Base-by-base conservation (phyloP, 768 basidiomycete genomes). In the Suillus ampliporus region DNA sequence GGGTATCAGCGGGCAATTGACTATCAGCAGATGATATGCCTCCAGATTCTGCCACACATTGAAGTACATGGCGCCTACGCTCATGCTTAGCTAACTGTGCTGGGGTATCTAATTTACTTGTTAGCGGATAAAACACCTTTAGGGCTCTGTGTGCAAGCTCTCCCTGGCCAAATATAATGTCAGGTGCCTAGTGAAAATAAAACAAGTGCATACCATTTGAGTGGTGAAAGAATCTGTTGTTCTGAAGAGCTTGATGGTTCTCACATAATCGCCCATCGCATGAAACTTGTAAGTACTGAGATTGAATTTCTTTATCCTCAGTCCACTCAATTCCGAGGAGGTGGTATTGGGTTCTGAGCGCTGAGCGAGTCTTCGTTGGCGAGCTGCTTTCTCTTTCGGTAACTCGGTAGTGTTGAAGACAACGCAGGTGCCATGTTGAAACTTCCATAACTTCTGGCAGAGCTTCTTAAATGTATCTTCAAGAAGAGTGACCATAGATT, bases 341-440 rank as follows among this genome's bases (percentile, higher is more conserved):
- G 34, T 35, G 34, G 34, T 35, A 7, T 4, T 35, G n/a, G n/a
- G n/a, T 7, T 35, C 34, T 1, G 34, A 10, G 4, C 6, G 34
- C 34, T 4, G 31, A 17, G 13, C 34, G 43, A 67, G 51, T 6
- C 35, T 60, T 19, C 73, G 63, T 0, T 64, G 57, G 0, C 77
- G 76, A 4, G 79, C 76, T 2, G 65, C 71, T 4, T 64, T 67
- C 57, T 86, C 83, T 2, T 61, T 60, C 0, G 80, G 80, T 15
- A 84, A 68, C 43, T 81, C 79, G 0, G 61, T 34, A 0, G 78
- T 79, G 1, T 69, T 31, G 53, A 69, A 78, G 0, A 38, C 52
- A 1, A 64, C 21, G 57, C 75, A 76, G 0, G 72, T 73, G 0
- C 60, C 37, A 5, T 67, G 53, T 11, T 63, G 58, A 64, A 84